Evolutionary conservation across 225 moss, liverwort and hornwort species (phyloP).

Genomic region (Thuidium tamariscinum): DNA sequence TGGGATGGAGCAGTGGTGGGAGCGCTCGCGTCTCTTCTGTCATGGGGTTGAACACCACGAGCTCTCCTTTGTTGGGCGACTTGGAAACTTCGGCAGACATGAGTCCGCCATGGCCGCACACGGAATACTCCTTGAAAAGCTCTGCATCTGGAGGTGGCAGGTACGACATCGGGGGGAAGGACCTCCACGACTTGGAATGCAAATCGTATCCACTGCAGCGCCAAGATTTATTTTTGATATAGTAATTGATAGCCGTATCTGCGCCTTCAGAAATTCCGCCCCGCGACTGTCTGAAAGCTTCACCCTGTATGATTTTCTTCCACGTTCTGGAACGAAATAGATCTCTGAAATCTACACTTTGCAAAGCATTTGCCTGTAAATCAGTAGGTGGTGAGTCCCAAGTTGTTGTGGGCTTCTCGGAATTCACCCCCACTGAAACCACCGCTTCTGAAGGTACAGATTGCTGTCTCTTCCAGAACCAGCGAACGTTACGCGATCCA

Average conservation of each 20-base stretch:
- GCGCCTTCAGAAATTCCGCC: not conserved
- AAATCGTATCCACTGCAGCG: not conserved
- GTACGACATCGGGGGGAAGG: not conserved
- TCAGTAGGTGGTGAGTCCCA: not conserved
- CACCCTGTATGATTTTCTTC: not conserved
- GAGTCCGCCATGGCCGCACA: not conserved
- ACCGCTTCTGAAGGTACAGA: not conserved
- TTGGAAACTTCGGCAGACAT: conserved; percentile 5
- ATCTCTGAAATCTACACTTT: not conserved
- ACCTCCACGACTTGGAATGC: not conserved
- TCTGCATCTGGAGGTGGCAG: not conserved
- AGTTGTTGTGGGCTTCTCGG: not conserved
- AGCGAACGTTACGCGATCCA: not conserved
- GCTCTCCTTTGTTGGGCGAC: not conserved
- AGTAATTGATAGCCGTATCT: not conserved
- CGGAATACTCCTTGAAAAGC: conserved; percentile 4
- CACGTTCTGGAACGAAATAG: not conserved
- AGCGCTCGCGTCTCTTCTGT: not conserved
- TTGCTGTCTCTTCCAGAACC: not conserved
- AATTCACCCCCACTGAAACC: not conserved
- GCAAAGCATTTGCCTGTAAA: not conserved
- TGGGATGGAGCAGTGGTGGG: not conserved
- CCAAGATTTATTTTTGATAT: not conserved
- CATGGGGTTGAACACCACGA: conserved; percentile 6
- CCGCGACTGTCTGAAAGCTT: not conserved